Conservation (phyloP, 495 filamentous ascomycete genomes). For the Xylaria flabelliformis region DNA sequence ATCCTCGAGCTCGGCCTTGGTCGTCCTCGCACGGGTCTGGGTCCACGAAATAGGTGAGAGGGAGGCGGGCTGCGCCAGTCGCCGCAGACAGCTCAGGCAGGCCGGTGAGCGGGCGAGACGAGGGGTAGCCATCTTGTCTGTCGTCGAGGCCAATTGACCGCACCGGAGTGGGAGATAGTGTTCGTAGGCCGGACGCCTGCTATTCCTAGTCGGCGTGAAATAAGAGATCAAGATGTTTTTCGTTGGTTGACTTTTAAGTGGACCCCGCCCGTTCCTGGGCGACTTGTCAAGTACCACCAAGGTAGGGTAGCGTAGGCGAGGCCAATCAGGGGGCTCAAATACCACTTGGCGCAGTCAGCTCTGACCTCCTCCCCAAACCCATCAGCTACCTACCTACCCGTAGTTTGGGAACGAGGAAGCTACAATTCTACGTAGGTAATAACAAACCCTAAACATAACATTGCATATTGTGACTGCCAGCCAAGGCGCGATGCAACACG, state of each 20-base stretch:
- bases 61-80: slow-evolving; percentile 30
- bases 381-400: background rate
- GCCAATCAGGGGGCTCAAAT: background rate
- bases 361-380: background rate
- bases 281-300: background rate
- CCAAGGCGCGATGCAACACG: slow-evolving; percentile 14
- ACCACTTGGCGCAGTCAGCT: background rate
- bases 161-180: background rate
- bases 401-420: background rate
- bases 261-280: background rate
- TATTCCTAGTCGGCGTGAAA: background rate
- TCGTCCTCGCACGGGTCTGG: slow-evolving; percentile 60
- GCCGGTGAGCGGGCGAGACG: slow-evolving; percentile 35
- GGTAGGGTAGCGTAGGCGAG: background rate
- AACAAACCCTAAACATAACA: background rate
- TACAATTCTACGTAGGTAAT: background rate
- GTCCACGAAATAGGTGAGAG: slow-evolving; percentile 25
- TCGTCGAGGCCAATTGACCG: slow-evolving; percentile 21
- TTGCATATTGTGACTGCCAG: background rate
- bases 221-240: slow-evolving; percentile 22
- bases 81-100: slow-evolving; percentile 39
- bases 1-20: slow-evolving; percentile 49
- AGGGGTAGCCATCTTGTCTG: slow-evolving; percentile 32
- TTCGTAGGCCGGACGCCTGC: slow-evolving; percentile 1
- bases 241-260: slow-evolving; percentile 26